Conservation (phyloP, 2,329 filamentous ascomycete species). For the Arthrobotrys musiformis region DNA sequence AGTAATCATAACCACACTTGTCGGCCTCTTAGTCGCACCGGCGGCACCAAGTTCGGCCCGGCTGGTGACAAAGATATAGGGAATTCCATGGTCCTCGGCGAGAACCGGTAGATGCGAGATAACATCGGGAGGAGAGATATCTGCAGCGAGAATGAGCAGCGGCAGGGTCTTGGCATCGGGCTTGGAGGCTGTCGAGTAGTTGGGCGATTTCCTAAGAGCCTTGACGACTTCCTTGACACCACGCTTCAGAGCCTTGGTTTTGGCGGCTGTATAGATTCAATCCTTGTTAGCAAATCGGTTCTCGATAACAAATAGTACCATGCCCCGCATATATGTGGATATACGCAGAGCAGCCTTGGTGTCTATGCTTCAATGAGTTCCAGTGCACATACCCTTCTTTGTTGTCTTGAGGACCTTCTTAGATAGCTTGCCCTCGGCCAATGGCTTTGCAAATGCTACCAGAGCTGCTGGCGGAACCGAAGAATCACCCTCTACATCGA, state of each 20-base stretch:
- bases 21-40: conserved; percentile 93
- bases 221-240: conserved; percentile 99
- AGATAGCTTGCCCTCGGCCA: conserved; percentile 79
- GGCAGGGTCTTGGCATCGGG: conserved; percentile 67
- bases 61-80: conserved; percentile 93
- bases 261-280: conserved; percentile 74
- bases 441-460: conserved; percentile 83
- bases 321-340: background rate
- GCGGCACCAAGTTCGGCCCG: conserved; percentile 93
- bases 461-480: conserved; percentile 66
- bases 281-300: conserved; percentile 16
- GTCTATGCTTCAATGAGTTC: too few relatives aligned
- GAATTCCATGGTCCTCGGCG: conserved; percentile 97
- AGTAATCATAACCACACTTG: conserved; percentile 91
- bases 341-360: background rate
- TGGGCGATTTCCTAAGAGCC: conserved; percentile 89
- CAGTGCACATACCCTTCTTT: conserved; percentile 67
- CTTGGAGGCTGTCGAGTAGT: conserved; percentile 73
- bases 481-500: conserved; percentile 64
- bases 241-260: conserved; percentile 93
- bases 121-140: conserved; percentile 98
- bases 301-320: background rate
- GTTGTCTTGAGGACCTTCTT: conserved; percentile 75
- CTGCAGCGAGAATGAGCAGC: conserved; percentile 90
- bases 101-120: conserved; percentile 97